A percentile compares a stretch with the other conserved stretches of the same genome.
These are phyloP conservation scores for Corymbia citriodora DNA, from an alignment of 441 rosid genomes.

Conservation along the genomic window DNA sequence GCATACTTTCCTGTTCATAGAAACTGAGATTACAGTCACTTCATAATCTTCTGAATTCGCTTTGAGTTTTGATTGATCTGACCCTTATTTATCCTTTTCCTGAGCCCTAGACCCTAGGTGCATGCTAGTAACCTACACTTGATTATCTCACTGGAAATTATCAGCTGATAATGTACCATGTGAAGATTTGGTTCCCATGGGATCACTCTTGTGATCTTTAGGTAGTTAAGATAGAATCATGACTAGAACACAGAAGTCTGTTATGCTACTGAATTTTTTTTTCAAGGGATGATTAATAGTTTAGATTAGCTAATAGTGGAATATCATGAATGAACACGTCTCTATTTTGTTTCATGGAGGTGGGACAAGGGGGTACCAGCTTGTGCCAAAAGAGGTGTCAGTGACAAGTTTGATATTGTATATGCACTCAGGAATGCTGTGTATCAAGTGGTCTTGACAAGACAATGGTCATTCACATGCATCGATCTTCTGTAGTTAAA, in stretches of 20 bases:
- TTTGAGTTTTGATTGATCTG: not conserved
- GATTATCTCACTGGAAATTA: not conserved
- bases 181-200: not conserved
- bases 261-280: not conserved
- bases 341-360: not conserved
- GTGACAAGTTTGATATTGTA: not conserved
- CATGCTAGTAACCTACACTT: not conserved
- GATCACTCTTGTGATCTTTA: not conserved
- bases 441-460: not conserved
- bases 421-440: not conserved
- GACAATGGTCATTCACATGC: not conserved
- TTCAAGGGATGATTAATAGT: not conserved
- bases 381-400: not conserved
- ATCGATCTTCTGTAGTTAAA: not conserved
- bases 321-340: not conserved
- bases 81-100: not conserved
- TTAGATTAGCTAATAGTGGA: not conserved
- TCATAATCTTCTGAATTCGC: not conserved
- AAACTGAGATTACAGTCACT: not conserved
- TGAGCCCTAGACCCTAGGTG: not conserved
- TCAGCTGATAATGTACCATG: not conserved
- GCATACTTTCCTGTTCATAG: not conserved
- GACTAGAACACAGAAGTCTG: not conserved
- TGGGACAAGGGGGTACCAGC: not conserved
- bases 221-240: not conserved